Percentiles rank a stretch among this genome's conserved stretches.
phyloP scores from a whole-genome alignment of 768 basidiomycete species.

The Tephrocybe rancida region DNA sequence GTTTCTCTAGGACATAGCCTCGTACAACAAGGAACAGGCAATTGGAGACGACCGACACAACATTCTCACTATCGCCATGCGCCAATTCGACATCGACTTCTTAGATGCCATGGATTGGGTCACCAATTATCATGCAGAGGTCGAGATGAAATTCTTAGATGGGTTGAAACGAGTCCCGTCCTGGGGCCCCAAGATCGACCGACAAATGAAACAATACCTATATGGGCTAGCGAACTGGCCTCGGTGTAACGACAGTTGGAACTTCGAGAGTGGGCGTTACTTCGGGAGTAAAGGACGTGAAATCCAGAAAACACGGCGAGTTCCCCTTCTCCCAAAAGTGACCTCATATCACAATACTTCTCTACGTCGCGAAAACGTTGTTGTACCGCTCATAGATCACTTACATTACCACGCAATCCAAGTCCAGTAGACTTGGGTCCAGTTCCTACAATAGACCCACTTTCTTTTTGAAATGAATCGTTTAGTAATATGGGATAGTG shows the following conservation, averaged over 20 bases:
- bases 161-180: constrained; percentile 29
- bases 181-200: constrained; percentile 43
- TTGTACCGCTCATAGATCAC: no score
- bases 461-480: no score
- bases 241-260: constrained; percentile 45
- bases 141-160: constrained; percentile 33
- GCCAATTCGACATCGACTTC: constrained; percentile 22
- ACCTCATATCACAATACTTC: no score
- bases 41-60: constrained; percentile 34
- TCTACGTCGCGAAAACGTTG: no score
- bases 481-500: no score
- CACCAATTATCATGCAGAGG: constrained; percentile 19
- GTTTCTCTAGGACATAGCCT: constrained; percentile 32
- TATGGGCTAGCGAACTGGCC: constrained; percentile 49
- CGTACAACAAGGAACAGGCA: constrained; percentile 37
- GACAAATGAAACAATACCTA: constrained; percentile 38
- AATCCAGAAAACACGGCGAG: not conserved
- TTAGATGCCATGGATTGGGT: constrained; percentile 31
- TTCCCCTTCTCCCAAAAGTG: not conserved
- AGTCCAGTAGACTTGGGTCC: no score
- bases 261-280: constrained; percentile 3
- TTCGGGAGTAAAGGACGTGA: not conserved
- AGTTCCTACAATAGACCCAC: no score
- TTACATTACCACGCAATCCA: no score
- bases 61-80: constrained; percentile 35